phyloP scores from a whole-genome alignment of 1,284 basidiomycete species.

The Trametes polyzona region DNA sequence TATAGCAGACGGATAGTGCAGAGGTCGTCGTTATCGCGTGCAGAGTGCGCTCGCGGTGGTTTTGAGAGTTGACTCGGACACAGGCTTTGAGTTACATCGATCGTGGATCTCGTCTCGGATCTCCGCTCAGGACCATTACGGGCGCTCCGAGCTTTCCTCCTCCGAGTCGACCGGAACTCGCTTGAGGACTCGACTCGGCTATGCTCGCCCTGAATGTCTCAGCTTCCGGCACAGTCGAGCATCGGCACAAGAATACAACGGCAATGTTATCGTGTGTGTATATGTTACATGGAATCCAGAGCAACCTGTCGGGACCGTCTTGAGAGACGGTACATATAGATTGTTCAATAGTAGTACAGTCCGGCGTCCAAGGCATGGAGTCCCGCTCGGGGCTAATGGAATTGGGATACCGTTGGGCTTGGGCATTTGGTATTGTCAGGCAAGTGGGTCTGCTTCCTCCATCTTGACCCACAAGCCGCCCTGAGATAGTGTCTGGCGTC shows the following conservation, averaged over 20 bases:
- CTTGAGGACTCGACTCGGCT: neutral
- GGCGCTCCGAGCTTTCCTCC: slow-evolving; percentile 11
- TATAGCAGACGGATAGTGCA: neutral
- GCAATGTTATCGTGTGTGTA: too few relatives aligned
- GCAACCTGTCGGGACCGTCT: too few relatives aligned
- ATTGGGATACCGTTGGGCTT: too few relatives aligned
- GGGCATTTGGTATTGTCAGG: too few relatives aligned
- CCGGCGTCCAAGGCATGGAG: too few relatives aligned
- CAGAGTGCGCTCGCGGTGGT: neutral
- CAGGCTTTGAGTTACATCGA: slow-evolving; percentile 18
- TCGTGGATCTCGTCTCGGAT: slow-evolving; percentile 20
- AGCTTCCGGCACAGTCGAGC: too few relatives aligned
- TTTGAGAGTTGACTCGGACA: slow-evolving; percentile 11
- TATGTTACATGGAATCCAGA: too few relatives aligned
- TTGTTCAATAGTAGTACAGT: too few relatives aligned
- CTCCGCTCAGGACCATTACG: slow-evolving; percentile 10
- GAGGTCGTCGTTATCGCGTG: slow-evolving; percentile 8
- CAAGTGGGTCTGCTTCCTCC: slow-evolving; percentile 11
- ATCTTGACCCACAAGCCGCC: slow-evolving; percentile 37
- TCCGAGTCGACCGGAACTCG: too few relatives aligned
- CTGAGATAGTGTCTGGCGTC: slow-evolving; percentile 10
- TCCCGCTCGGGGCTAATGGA: too few relatives aligned
- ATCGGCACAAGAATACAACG: too few relatives aligned
- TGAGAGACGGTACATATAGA: too few relatives aligned
- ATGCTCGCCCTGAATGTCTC: neutral